Percentiles rank a stretch among this genome's conserved stretches.
phyloP scores from a whole-genome alignment of 2,329 filamentous ascomycete species.

The Colletotrichum sp. region DNA sequence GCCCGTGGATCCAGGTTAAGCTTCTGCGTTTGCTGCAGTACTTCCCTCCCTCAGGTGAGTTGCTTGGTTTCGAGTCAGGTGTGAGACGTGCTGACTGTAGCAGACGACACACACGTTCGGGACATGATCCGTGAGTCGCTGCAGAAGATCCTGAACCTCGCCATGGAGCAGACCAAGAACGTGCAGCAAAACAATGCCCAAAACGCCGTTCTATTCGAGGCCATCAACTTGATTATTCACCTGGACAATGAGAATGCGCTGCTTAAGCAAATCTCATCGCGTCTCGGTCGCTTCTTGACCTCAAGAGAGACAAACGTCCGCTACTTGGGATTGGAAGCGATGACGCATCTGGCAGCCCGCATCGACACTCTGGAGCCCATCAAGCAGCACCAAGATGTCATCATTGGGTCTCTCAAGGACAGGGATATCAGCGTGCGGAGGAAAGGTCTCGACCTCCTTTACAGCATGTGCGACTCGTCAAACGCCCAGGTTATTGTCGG shows the following conservation, averaged over 20 bases:
- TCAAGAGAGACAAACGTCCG: constrained; percentile 97
- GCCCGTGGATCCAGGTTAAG: constrained; percentile 98
- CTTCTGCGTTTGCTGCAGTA: constrained; percentile 91
- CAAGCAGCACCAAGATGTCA: constrained; percentile 97
- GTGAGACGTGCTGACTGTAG: not conserved
- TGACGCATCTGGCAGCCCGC: constrained; percentile 95
- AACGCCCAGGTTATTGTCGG: constrained; percentile 94
- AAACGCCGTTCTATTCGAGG: constrained; percentile 96
- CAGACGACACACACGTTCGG: constrained; percentile 90
- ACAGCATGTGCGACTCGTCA: constrained; percentile 99
- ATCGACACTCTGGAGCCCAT: constrained; percentile 95
- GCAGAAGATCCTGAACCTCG: constrained; percentile 87
- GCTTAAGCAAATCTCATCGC: constrained; percentile 93
- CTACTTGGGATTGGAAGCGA: constrained; percentile 93
- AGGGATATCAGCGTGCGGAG: constrained; percentile 95
- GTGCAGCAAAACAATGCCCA: constrained; percentile 99
- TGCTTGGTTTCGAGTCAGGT: constrained; percentile 32
- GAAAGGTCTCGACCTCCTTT: constrained; percentile 93
- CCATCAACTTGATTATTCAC: constrained; percentile 98
- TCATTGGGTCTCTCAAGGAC: constrained; percentile 91
- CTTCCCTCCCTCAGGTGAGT: constrained; percentile 84
- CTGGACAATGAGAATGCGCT: constrained; percentile 92
- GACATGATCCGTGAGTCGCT: constrained; percentile 91
- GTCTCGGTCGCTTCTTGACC: constrained; percentile 93
- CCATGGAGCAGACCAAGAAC: constrained; percentile 94